Conservation (phyloP, 1,284 basidiomycete species). For the Sanghuangporus baumii region DNA sequence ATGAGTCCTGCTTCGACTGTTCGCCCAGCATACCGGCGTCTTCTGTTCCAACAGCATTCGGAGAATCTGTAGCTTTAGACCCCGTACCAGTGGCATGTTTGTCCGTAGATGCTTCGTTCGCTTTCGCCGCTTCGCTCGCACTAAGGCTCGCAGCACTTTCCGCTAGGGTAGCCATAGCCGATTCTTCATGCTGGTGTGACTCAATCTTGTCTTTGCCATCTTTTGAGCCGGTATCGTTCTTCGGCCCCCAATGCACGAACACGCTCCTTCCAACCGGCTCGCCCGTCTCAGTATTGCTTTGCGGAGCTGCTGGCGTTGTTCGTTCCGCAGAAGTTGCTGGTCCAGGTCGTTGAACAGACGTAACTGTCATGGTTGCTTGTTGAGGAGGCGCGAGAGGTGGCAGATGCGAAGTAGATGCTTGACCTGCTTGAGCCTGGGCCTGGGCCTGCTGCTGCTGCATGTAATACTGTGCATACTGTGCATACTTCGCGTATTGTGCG, state of each 20-base stretch:
- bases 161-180: neutral
- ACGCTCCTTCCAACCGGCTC: neutral
- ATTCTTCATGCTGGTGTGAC: neutral
- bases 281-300: neutral
- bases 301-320: neutral
- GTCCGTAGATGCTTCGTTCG: neutral
- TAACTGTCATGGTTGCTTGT: neutral
- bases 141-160: neutral
- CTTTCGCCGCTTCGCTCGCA: neutral
- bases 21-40: neutral
- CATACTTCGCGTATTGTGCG: conserved; percentile 9
- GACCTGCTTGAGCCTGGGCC: neutral
- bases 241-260: neutral
- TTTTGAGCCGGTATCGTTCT: neutral
- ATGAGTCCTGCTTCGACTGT: neutral
- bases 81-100: neutral
- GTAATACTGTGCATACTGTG: conserved; percentile 7
- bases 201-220: neutral
- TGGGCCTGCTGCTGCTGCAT: conserved; percentile 1
- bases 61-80: neutral
- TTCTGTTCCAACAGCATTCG: neutral
- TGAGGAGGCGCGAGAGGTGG: neutral
- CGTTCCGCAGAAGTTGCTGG: neutral
- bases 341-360: neutral
- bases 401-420: neutral